Base-by-base conservation (phyloP, 352 stramenopile species). In the Pythium monospermum region DNA sequence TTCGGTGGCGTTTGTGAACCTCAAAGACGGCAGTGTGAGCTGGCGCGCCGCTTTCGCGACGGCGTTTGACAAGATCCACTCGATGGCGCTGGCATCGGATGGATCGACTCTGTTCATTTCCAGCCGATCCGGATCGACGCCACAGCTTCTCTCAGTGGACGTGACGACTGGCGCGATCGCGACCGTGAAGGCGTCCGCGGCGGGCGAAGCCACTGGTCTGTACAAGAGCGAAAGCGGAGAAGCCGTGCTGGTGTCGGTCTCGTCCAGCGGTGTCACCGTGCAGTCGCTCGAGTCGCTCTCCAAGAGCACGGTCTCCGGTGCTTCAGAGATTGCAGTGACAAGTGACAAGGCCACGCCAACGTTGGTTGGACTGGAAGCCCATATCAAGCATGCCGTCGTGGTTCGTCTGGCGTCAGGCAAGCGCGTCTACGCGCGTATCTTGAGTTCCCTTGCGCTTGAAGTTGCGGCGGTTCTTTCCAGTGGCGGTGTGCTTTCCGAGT, bases 21-120 rank as follows among this genome's bases (percentile, higher is more conserved):
- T 91, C 45, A 83, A 85, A 43, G 68, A 86, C 43, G 79, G 77
- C 3, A 62, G 62, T 6, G 48, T 89, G 11, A 46, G 71, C 26
- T 69, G 71, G 61, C 63, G 68, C 27, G 38, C 49, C n/a, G 45
- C 51, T 12, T 69, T 92, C 13, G 39, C 65, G 4, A 35, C 62
- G 13, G 50, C 64, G 3, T 49, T 71, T 32, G 55, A 58, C n/a
- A 52, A 52, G 2, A 36, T 73, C 0, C 54, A 65, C 27, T 71
- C 68, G 44, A 51, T 51, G 4, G 66, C 83, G 23, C 43, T 89
- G n/a, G 65, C 61, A 23, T 69, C 68, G 6, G 77, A 85, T 39
- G 74, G 56, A 12, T 57, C 66, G 16, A 63, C 58, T 28, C 35
- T 89, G 27, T 88, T 78, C 40, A 50, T 84, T 32, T 55, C 87